phyloP scores from a whole-genome alignment of 306 rosid species.

The Abrus precatorius region DNA sequence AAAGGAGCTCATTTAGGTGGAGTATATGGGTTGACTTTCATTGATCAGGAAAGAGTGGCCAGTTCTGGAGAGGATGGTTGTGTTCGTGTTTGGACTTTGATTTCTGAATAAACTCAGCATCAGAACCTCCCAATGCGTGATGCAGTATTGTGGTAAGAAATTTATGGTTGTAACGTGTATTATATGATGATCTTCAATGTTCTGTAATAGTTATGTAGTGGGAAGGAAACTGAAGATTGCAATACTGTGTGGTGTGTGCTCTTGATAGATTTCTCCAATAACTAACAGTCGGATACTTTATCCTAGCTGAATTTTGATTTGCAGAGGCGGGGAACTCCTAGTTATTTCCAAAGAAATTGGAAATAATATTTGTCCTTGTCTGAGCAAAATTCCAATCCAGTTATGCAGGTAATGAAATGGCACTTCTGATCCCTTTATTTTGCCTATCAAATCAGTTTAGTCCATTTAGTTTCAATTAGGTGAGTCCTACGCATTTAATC shows the following conservation, averaged over 20 bases:
- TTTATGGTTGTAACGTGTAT: not conserved
- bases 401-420: not conserved
- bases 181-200: constrained; percentile 27
- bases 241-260: constrained; percentile 12
- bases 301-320: constrained; percentile 22
- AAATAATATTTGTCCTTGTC: constrained; percentile 27
- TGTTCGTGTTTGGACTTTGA: constrained; percentile 85
- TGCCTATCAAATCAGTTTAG: constrained; percentile 14
- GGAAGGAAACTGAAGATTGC: constrained; percentile 33
- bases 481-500: not conserved
- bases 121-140: constrained; percentile 43
- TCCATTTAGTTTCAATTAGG: constrained; percentile 27
- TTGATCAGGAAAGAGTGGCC: constrained; percentile 65
- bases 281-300: constrained; percentile 11
- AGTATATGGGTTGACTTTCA: constrained; percentile 84
- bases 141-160: constrained; percentile 46
- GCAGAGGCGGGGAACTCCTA: constrained; percentile 28
- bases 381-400: constrained; percentile 24
- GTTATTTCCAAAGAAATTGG: constrained; percentile 41
- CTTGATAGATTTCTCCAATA: constrained; percentile 16
- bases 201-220: constrained; percentile 28
- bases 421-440: constrained; percentile 21
- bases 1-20: constrained; percentile 96
- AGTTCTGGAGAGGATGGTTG: constrained; percentile 98
- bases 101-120: constrained; percentile 49